Base-by-base conservation (phyloP, 1,284 basidiomycete genomes). In the Leccinum pachyderme region DNA sequence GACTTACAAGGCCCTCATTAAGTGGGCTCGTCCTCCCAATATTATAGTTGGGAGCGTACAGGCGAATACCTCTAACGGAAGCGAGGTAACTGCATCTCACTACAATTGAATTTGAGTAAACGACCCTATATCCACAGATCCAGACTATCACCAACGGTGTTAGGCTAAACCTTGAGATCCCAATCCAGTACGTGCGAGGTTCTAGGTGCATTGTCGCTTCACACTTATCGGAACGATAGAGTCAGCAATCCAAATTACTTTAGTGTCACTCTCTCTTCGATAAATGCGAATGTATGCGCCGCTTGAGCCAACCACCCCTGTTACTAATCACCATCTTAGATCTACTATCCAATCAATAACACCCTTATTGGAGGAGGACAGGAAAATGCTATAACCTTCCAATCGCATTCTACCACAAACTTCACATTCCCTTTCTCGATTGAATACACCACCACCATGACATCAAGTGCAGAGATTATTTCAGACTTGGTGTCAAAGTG, bases 231-330 rank as follows among this genome's bases (percentile, higher is more conserved):
- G 39, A 44, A 59, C 3, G 55, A 44, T 63, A 93, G 90, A 48
- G 89, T 94, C 55, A 74, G 77, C 62, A 95, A 95, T 68, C 93
- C 92, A 32, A 94, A 95, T 69, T 94, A 86, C 76, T 94, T 95
- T 71, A 73, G 80, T 12, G 87, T 90, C 24, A 77, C 81, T 50
- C 84, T 95, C 70, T 81, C 81, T 55, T 77, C 82, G 54, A 84
- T 95, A 63, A 77, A 80, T 43, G 89, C 87, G 5, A 74, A 86
- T 48, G 85, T 88, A 59, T 39, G 66, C 59, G 18, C 33, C 24
- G 53, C 7, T 24, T 43, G 28, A 18, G 24, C 35, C 5, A 32
- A 52, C 11, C 47, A n/a, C 13, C 41, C 37, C 28, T 22, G 47
- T 60, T 49, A 43, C 57, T 54, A 51, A 60, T 54, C 6, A 28